Conservation (phyloP, 352 stramenopile species). For the Saprolegnia diclina region DNA sequence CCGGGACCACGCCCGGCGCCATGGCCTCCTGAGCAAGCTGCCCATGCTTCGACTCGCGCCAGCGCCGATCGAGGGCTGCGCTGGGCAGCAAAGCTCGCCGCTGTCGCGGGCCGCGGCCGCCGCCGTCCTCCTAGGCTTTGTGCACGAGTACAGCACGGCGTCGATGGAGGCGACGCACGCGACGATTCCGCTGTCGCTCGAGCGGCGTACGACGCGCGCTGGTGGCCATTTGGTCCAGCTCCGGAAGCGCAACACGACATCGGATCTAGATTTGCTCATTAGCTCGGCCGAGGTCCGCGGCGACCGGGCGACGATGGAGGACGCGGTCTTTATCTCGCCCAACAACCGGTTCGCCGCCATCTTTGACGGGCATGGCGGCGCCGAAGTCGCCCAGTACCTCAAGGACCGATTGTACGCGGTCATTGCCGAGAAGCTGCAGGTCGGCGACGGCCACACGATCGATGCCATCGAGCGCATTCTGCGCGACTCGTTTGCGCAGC, state of each 20-base stretch:
- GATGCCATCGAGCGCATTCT: constrained; percentile 28
- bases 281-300: constrained; percentile 68
- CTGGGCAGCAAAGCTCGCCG: not conserved
- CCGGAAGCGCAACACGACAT: constrained; percentile 48
- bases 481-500: constrained; percentile 26
- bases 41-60: not conserved
- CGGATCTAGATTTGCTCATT: constrained; percentile 36
- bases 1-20: not conserved
- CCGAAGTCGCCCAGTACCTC: constrained; percentile 59
- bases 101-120: not conserved
- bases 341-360: constrained; percentile 79
- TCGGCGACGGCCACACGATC: constrained; percentile 32
- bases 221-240: constrained; percentile 21
- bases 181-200: not conserved
- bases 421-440: constrained; percentile 43
- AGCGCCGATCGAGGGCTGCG: no score
- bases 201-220: not conserved
- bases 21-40: not conserved
- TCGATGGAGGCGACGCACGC: constrained; percentile 5
- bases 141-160: constrained; percentile 4
- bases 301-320: constrained; percentile 75
- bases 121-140: not conserved
- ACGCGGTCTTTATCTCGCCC: constrained; percentile 70
- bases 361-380: constrained; percentile 78
- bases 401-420: constrained; percentile 52